Evolutionary conservation across 768 basidiomycete species (phyloP).

Genomic region (Agaricus blazei): DNA sequence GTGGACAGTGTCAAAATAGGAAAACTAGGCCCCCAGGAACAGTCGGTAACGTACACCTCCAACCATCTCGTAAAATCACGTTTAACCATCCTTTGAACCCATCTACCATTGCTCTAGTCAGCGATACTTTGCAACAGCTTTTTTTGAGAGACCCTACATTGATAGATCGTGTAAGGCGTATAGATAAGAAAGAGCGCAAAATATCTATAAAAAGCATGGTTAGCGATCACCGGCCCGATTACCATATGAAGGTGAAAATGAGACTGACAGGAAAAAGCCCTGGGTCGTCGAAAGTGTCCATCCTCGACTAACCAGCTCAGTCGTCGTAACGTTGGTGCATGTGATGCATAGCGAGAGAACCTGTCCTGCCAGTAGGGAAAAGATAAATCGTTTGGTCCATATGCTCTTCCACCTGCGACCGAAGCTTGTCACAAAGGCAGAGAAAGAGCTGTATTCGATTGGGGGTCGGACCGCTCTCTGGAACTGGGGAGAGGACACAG

Average conservation of each 20-base stretch:
- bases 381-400: slow-evolving; percentile 71
- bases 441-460: slow-evolving; percentile 59
- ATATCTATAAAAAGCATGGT: slow-evolving; percentile 46
- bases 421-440: slow-evolving; percentile 48
- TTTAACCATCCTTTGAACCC: slow-evolving; percentile 82
- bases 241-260: background rate
- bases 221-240: background rate
- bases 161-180: slow-evolving; percentile 87
- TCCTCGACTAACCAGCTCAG: slow-evolving; percentile 44
- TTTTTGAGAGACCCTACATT: slow-evolving; percentile 46
- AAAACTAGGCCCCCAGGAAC: background rate
- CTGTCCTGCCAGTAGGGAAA: slow-evolving; percentile 73
- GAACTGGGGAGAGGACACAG: background rate
- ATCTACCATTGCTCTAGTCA: slow-evolving; percentile 37
- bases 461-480: slow-evolving; percentile 39
- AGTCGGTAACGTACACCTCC: slow-evolving; percentile 63
- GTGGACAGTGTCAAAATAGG: background rate
- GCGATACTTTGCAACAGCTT: background rate
- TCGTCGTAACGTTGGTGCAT: slow-evolving; percentile 83
- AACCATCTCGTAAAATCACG: slow-evolving; percentile 69
- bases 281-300: slow-evolving; percentile 34
- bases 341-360: slow-evolving; percentile 85
- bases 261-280: slow-evolving; percentile 72
- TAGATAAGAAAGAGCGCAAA: slow-evolving; percentile 70
- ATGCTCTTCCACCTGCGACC: slow-evolving; percentile 63